phyloP scores from a whole-genome alignment of 345 rosid species.

The Pistacia vera region DNA sequence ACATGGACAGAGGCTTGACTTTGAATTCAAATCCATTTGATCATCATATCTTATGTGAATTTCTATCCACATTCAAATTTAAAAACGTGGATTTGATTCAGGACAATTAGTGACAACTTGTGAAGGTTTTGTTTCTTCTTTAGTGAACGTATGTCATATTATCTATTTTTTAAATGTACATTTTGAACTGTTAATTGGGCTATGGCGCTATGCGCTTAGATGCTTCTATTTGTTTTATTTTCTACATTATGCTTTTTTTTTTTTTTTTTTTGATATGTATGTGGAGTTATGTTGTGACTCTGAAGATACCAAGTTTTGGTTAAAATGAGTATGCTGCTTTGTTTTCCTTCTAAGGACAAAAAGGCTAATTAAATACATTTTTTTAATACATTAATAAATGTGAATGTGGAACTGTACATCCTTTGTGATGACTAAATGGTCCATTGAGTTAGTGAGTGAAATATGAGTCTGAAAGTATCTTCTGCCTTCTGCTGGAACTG shows the following conservation, averaged over 20 bases:
- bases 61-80: no score
- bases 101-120: no score
- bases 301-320: background rate
- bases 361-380: background rate
- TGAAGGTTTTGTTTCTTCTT: no score
- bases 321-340: background rate
- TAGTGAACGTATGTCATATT: no score
- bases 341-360: background rate
- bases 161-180: background rate
- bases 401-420: background rate
- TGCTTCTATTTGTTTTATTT: no score
- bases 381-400: background rate
- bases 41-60: no score
- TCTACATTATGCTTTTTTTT: no score
- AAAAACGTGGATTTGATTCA: no score
- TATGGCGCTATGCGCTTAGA: no score
- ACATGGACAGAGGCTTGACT: background rate
- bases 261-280: no score
- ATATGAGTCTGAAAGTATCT: background rate
- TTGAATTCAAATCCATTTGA: no score
- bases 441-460: background rate
- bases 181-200: background rate
- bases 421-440: background rate
- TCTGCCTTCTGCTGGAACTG: background rate
- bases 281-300: no score